Percentiles rank a stretch among this genome's conserved stretches.
phyloP scores from a whole-genome alignment of 495 filamentous ascomycete species.

The Hyaloscypha variabilis region DNA sequence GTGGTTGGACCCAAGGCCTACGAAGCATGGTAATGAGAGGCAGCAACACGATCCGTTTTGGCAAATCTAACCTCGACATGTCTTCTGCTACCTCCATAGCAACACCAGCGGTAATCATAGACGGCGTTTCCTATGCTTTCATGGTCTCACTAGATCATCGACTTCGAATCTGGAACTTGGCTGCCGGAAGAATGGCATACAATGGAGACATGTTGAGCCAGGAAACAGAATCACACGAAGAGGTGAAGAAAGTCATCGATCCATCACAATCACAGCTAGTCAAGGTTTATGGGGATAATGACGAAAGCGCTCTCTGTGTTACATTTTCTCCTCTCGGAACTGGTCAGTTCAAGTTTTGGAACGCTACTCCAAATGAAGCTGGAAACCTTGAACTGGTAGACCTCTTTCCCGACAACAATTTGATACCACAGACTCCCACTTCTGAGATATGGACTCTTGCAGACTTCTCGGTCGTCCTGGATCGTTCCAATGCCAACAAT shows the following conservation, averaged over 20 bases:
- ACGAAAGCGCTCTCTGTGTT: slow-evolving; percentile 70
- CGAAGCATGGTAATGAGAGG: slow-evolving; percentile 72
- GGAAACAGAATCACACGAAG: slow-evolving; percentile 56
- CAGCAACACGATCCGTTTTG: slow-evolving; percentile 64
- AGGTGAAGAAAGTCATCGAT: slow-evolving; percentile 71
- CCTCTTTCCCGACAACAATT: slow-evolving; percentile 58
- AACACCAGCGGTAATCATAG: slow-evolving; percentile 60
- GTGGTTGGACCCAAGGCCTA: slow-evolving; percentile 73
- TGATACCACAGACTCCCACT: slow-evolving; percentile 69
- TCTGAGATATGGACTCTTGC: slow-evolving; percentile 85
- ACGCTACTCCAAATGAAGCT: slow-evolving; percentile 63
- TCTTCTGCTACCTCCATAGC: slow-evolving; percentile 65
- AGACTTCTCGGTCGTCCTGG: slow-evolving; percentile 68
- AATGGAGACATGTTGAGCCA: slow-evolving; percentile 71
- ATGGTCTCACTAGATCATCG: slow-evolving; percentile 86
- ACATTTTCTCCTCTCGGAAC: slow-evolving; percentile 86
- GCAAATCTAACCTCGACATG: slow-evolving; percentile 66
- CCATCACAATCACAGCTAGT: slow-evolving; percentile 72
- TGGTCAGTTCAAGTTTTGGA: slow-evolving; percentile 97
- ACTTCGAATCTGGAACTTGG: slow-evolving; percentile 82
- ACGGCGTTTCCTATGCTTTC: slow-evolving; percentile 63
- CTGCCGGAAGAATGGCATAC: slow-evolving; percentile 69
- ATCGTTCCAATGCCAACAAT: slow-evolving; percentile 38
- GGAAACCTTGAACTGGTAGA: slow-evolving; percentile 69
- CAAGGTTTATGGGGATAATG: slow-evolving; percentile 66